Evolutionary conservation across 352 stramenopile genomes (phyloP), one percentile per base, ranked within the genome.

Genomic region (Phytopythium litorale): DNA sequence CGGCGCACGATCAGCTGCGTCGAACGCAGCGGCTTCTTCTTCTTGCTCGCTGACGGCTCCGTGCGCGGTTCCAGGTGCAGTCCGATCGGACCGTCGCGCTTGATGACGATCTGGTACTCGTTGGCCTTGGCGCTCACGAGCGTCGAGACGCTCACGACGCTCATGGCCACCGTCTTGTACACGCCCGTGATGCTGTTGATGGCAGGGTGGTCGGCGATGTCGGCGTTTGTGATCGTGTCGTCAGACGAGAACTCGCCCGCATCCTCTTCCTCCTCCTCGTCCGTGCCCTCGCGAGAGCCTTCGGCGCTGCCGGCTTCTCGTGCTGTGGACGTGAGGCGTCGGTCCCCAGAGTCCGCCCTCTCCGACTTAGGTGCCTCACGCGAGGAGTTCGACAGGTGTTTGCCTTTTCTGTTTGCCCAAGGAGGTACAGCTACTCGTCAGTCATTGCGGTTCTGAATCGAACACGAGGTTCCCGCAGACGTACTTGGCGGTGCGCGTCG

Each of bases 161-260:
- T 71, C 85, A 91, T 92, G 25, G 81, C 81, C 16, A 88, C 81
- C 15, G 88, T 80, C 62, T 83, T 81, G 63, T 94, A 92, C n/a
- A 92, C 84, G 40, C 84, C 84, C 9, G 84, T 93, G 65, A 94
- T 90, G 56, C 79, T 92, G 48, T 78, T 83, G 49, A 93, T 80
- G 9, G 82, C 67, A 6, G 84, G 84, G 54, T 92, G 84, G 38
- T 91, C 79, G n/a, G 81, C 79, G 11, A 91, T 64, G 11, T 83
- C 73, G 28, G 85, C 79, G 4, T 70, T 67, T 8, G 84, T 92
- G 55, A 91, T 76, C 12, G 84, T 92, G 37, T 92, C 79, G 60
- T 89, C 81, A n/a, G 68, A 66, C n/a, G 73, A 69, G 48, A 83
- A 75, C 15, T 90, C 84, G 13, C 64, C 50, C 9, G 87, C 71